These are phyloP conservation scores for Linum tenue DNA, from an alignment of 345 rosid genomes.

Conservation along the genomic window DNA sequence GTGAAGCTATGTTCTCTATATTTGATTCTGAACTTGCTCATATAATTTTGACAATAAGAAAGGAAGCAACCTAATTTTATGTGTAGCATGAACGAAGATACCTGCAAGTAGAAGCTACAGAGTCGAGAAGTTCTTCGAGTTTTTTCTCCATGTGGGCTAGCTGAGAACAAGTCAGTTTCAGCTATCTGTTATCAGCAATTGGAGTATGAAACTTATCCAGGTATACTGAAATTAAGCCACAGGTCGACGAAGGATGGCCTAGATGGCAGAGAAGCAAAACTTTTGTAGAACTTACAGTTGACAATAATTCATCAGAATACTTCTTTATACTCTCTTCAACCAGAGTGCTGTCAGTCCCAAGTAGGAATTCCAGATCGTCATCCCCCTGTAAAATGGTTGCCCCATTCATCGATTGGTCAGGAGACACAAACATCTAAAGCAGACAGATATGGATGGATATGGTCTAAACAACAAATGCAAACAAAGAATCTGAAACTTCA, in stretches of 20 bases:
- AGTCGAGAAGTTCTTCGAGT: conserved; percentile 43
- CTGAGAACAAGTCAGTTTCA: conserved; percentile 15
- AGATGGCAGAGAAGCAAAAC: neutral
- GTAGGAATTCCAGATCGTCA: conserved; percentile 38
- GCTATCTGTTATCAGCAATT: neutral
- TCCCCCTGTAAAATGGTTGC: conserved; percentile 17
- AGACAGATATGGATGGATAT: neutral
- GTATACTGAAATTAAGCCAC: neutral
- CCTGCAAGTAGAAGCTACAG: conserved; percentile 38
- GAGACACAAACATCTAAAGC: neutral
- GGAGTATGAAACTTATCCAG: neutral
- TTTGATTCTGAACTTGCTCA: neutral
- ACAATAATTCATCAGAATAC: conserved; percentile 34
- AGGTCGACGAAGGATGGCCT: neutral
- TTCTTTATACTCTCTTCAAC: conserved; percentile 37
- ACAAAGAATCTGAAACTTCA: neutral
- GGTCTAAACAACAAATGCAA: no score
- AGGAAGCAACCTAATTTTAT: neutral
- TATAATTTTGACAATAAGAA: neutral
- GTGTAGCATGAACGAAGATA: conserved; percentile 10
- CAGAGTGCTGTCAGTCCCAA: conserved; percentile 19
- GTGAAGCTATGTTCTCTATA: neutral
- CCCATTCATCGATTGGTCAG: neutral
- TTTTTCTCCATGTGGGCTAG: conserved; percentile 42
- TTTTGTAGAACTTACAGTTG: conserved; percentile 30